Evolutionary conservation across 192 early-diverging fungal species (phyloP).

Genomic region (Coemansia erecta): DNA sequence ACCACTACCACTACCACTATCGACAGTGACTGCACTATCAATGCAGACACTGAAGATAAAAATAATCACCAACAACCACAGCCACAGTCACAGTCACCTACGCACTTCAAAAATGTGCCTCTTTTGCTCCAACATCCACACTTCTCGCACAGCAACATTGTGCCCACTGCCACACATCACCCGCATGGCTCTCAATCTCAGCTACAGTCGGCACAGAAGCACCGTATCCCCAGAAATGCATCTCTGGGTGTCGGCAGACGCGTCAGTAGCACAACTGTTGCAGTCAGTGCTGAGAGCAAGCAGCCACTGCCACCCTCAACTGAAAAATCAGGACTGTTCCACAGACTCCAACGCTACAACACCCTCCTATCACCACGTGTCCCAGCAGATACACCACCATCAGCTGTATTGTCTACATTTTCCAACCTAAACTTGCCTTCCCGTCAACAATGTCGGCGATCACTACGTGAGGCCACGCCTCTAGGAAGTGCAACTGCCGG

Average conservation of each 20-base stretch:
- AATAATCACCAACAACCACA: neutral
- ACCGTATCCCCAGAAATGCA: neutral
- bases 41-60: too few species aligned
- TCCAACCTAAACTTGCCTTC: constrained; percentile 2
- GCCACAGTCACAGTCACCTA: too few species aligned
- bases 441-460: neutral
- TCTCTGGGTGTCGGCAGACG: neutral
- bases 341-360: neutral
- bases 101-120: neutral
- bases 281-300: too few species aligned
- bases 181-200: neutral
- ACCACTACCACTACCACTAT: constrained; percentile 2
- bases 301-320: too few species aligned
- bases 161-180: neutral
- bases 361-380: neutral
- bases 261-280: neutral
- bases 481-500: neutral
- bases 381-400: neutral
- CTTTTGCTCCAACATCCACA: constrained; percentile 1
- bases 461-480: neutral
- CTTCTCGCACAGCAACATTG: neutral
- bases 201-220: neutral
- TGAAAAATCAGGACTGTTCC: too few species aligned
- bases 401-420: neutral
- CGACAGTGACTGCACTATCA: neutral